phyloP scores from a whole-genome alignment of 2,329 filamentous ascomycete species.

The Fusarium nelsonii region DNA sequence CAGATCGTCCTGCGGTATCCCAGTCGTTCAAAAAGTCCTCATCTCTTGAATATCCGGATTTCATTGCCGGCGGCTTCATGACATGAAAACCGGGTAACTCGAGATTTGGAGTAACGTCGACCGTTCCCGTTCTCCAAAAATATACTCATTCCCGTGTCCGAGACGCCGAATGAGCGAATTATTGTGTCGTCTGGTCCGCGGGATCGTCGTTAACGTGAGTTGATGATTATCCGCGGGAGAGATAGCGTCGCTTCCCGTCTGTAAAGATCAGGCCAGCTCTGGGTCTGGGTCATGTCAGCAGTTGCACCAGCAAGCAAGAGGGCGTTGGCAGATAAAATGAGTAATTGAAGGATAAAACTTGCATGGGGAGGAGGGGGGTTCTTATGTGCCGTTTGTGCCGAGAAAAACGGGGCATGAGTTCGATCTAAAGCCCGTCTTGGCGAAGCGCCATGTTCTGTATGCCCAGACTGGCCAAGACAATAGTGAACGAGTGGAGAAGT shows the following conservation, averaged over 20 bases:
- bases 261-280: background rate
- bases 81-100: background rate
- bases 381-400: constrained; percentile 32
- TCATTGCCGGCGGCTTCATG: background rate
- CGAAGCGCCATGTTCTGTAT: background rate
- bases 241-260: background rate
- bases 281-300: background rate
- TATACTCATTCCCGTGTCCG: background rate
- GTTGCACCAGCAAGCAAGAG: background rate
- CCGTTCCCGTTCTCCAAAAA: constrained; percentile 4
- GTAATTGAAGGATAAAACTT: background rate
- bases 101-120: background rate
- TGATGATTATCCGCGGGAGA: background rate
- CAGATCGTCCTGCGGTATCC: fast-evolving
- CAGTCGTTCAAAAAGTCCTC: background rate
- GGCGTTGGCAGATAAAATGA: background rate
- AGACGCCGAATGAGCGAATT: constrained; percentile 4
- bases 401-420: constrained; percentile 8
- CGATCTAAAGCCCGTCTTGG: constrained; percentile 5
- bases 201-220: background rate
- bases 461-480: constrained; percentile 1
- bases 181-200: background rate
- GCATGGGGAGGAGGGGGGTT: constrained; percentile 1
- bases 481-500: constrained; percentile 1
- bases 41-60: background rate